Conservation (phyloP, 768 basidiomycete genomes). For the Trametes coccinea region DNA sequence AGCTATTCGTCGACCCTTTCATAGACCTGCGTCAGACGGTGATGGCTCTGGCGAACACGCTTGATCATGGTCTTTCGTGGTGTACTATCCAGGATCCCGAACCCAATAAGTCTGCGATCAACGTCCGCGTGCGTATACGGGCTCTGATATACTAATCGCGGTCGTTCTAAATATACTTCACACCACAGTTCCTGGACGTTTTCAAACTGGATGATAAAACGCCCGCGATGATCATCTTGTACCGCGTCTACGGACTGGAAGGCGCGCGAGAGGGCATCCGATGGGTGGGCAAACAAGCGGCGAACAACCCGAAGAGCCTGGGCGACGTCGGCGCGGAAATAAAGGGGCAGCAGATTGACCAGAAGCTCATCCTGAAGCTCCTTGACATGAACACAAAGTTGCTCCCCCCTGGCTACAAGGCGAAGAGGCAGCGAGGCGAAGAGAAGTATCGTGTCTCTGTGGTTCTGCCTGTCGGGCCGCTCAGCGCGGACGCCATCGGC, state of each 20-base stretch:
- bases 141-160: not conserved
- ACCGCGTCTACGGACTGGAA: not conserved
- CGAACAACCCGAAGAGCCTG: not conserved
- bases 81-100: constrained; percentile 16
- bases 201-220: constrained; percentile 5
- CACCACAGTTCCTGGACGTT: constrained; percentile 10
- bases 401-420: constrained; percentile 30
- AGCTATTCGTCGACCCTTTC: constrained; percentile 10
- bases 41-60: constrained; percentile 5
- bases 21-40: constrained; percentile 20
- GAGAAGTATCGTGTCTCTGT: constrained; percentile 35
- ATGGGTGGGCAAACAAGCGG: not conserved
- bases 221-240: constrained; percentile 15
- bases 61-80: constrained; percentile 10
- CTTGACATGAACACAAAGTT: constrained; percentile 35
- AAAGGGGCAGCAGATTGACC: constrained; percentile 31
- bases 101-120: constrained; percentile 2
- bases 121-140: constrained; percentile 11
- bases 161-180: no score
- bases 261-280: not conserved
- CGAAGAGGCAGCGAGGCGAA: constrained; percentile 25
- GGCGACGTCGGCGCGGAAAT: not conserved
- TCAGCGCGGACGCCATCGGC: constrained; percentile 37
- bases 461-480: constrained; percentile 39
- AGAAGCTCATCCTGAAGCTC: constrained; percentile 35